Evolutionary conservation across 1,139 yeast species (phyloP).

Genomic region (Suhomyces bribrorum): DNA sequence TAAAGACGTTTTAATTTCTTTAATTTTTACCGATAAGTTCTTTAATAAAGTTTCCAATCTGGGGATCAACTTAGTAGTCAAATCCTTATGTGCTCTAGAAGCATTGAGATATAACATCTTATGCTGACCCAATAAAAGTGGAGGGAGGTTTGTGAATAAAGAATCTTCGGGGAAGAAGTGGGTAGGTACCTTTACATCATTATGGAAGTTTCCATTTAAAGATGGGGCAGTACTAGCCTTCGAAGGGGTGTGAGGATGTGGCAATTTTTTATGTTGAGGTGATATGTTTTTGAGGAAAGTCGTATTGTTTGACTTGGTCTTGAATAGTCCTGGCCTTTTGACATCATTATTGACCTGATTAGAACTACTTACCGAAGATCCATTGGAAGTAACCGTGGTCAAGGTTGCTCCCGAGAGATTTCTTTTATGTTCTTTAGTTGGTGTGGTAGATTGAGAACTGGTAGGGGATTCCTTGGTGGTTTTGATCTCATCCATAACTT

Average conservation of each 20-base stretch:
- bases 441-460: conserved; percentile 12
- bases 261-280: conserved; percentile 4
- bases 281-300: conserved; percentile 18
- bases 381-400: conserved; percentile 3
- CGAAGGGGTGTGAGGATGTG: neutral
- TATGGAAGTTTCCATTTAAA: conserved; percentile 6
- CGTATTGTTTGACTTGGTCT: conserved; percentile 34
- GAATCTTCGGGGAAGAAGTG: conserved; percentile 46
- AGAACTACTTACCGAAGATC: conserved; percentile 1
- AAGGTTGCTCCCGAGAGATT: conserved; percentile 6
- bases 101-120: conserved; percentile 30
- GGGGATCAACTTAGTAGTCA: conserved; percentile 37
- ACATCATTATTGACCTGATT: conserved; percentile 6
- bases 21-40: conserved; percentile 42
- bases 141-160: conserved; percentile 36
- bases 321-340: conserved; percentile 34
- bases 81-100: conserved; percentile 35
- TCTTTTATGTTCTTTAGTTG: conserved; percentile 15
- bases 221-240: neutral
- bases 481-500: conserved; percentile 15
- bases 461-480: conserved; percentile 7
- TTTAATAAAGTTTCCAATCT: conserved; percentile 39
- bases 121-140: conserved; percentile 41
- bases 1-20: conserved; percentile 44
- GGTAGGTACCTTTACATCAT: conserved; percentile 44